A percentile compares a stretch with the other conserved stretches of the same genome.
These are phyloP conservation scores for Penicillium occitanis DNA, from an alignment of 2,329 filamentous ascomycete genomes.

Conservation along the genomic window DNA sequence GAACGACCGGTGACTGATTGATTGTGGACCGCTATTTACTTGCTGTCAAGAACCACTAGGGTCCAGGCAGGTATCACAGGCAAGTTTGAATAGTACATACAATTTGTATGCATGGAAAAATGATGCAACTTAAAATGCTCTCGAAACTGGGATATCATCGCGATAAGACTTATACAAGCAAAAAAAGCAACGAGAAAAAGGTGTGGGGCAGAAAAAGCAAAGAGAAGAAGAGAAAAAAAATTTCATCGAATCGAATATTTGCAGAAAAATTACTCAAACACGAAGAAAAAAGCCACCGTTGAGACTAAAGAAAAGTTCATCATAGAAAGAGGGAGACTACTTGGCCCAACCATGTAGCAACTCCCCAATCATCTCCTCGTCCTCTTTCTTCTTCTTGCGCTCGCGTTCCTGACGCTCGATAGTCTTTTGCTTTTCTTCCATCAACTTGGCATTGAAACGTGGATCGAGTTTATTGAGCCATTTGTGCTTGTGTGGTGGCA, in stretches of 20 bases:
- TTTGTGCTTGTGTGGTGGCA: constrained; percentile 19
- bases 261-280: not conserved
- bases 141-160: constrained; percentile 22
- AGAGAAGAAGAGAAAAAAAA: not conserved
- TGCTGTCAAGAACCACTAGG: not conserved
- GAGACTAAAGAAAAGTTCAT: not conserved
- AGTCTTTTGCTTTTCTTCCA: constrained; percentile 18
- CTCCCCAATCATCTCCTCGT: constrained; percentile 17
- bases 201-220: not conserved
- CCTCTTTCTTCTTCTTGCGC: constrained; percentile 16
- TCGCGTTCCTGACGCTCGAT: constrained; percentile 18
- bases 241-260: not conserved
- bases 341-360: constrained; percentile 18
- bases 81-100: not conserved
- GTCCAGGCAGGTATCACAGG: not conserved
- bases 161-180: constrained; percentile 12
- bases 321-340: not conserved
- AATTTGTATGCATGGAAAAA: not conserved
- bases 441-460: constrained; percentile 20
- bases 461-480: constrained; percentile 22
- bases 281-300: not conserved
- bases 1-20: not conserved
- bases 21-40: constrained; percentile 6
- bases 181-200: not conserved
- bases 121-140: constrained; percentile 10